Conservation (phyloP, 768 basidiomycete genomes). For the Suillus paluster region DNA sequence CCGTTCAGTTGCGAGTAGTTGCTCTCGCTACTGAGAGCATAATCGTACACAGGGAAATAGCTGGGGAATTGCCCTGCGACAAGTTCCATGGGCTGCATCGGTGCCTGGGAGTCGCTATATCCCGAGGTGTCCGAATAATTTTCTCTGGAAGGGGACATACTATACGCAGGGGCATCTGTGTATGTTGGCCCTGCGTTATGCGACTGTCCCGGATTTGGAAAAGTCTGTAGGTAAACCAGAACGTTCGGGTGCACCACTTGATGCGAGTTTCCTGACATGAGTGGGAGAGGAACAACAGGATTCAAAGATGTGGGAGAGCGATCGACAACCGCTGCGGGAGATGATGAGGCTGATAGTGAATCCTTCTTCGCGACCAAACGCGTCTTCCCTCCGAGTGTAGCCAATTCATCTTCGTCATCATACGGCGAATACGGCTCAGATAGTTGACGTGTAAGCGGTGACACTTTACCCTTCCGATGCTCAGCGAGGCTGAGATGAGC, state of each 20-base stretch:
- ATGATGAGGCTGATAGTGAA: conserved; percentile 54
- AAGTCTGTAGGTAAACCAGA: conserved; percentile 70
- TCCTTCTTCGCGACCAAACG: conserved; percentile 67
- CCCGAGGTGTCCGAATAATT: conserved; percentile 23
- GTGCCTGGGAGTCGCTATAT: conserved; percentile 18
- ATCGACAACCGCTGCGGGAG: conserved; percentile 43
- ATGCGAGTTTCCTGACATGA: conserved; percentile 50
- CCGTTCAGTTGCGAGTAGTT: conserved; percentile 44
- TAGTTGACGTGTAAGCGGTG: conserved; percentile 42
- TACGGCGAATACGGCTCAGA: conserved; percentile 47
- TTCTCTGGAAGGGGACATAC: conserved; percentile 27
- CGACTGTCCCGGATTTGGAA: conserved; percentile 38
- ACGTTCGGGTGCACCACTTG: conserved; percentile 64
- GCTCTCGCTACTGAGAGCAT: conserved; percentile 43
- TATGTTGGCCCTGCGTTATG: conserved; percentile 30
- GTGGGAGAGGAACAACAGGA: conserved; percentile 72
- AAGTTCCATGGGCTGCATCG: conserved; percentile 37
- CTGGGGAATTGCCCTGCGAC: conserved; percentile 53
- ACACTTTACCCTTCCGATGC: conserved; percentile 60
- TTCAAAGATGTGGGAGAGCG: conserved; percentile 74
- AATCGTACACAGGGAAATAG: conserved; percentile 81
- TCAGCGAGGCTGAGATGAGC: conserved; percentile 69
- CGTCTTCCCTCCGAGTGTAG: conserved; percentile 67
- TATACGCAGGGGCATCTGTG: conserved; percentile 26
- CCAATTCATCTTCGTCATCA: conserved; percentile 65